Conservation (phyloP, 1,284 basidiomycete genomes). For the Heterobasidion occidentale region DNA sequence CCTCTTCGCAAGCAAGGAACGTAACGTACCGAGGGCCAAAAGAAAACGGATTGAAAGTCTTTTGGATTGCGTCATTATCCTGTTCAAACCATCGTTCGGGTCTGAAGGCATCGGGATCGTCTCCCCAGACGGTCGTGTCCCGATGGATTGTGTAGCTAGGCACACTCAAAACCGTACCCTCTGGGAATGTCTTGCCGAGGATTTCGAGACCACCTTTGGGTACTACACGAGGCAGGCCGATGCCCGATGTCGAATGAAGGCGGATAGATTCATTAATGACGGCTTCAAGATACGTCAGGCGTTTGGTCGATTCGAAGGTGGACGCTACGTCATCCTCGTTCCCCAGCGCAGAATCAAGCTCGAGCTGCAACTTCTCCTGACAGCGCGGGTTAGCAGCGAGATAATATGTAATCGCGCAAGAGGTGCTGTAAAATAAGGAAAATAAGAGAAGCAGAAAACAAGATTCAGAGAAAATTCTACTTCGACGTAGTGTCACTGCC, state of each 20-base stretch:
- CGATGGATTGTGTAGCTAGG: conserved; percentile 78
- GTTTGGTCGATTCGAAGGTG: conserved; percentile 57
- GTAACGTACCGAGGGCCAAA: conserved; percentile 45
- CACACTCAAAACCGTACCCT: conserved; percentile 67
- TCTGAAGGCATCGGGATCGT: conserved; percentile 67
- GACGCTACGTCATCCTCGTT: conserved; percentile 47
- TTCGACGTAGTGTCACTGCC: conserved; percentile 83
- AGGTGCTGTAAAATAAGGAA: conserved; percentile 45
- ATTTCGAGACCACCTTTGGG: conserved; percentile 64
- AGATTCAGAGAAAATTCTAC: conserved; percentile 25
- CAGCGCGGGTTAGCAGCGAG: conserved; percentile 60
- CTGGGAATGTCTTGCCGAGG: conserved; percentile 53
- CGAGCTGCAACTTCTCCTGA: conserved; percentile 68
- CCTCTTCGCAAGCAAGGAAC: conserved; percentile 3
- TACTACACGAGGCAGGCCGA: conserved; percentile 77
- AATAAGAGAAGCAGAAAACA: conserved; percentile 1
- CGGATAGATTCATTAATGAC: conserved; percentile 81
- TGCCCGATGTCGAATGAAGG: conserved; percentile 70
- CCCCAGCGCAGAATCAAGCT: conserved; percentile 73
- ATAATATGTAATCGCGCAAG: conserved; percentile 81
- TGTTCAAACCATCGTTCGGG: conserved; percentile 80
- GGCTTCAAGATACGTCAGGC: conserved; percentile 69
- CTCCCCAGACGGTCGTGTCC: conserved; percentile 64
- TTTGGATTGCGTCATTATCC: conserved; percentile 50
- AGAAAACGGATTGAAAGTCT: conserved; percentile 72